Base-by-base conservation (phyloP, 495 filamentous ascomycete species). In the Pyrenopolyporus hunteri region DNA sequence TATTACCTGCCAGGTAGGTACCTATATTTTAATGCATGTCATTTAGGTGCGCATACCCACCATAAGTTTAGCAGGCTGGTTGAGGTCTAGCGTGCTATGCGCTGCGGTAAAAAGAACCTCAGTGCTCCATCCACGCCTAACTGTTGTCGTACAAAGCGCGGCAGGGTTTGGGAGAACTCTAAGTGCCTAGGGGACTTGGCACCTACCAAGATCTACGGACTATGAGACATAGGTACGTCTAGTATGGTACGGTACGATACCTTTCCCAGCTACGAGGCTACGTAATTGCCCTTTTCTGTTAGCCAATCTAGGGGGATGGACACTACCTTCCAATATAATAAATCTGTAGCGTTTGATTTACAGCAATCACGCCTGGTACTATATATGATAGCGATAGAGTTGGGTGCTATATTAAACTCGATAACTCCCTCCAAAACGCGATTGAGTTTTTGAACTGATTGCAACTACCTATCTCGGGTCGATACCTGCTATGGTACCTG, bases 11-110 rank as follows among this genome's bases (percentile, higher is more conserved):
- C n/a, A n/a, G n/a, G n/a, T n/a, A n/a, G n/a, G n/a, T n/a, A n/a
- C n/a, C n/a, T n/a, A 56, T 65, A 49, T 59, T 65, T 65, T 56
- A 56, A 65, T 65, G 62, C 62, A 59, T 59, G 62, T 65, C 62
- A 65, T 65, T 48, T 64, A 44, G 56, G 62, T 59, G 50, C 50
- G 55, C 50, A 59, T 55, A 20, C 62, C 55, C 46, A 32, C 37
- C 54, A 59, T 29, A 23, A 50, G 54, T 59, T 55, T 59, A 64
- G 61, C n/a, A n/a, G n/a, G n/a, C n/a, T n/a, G n/a, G n/a, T n/a
- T 45, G 35, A 48, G 49, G 55, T 59, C 35, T 58, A 58, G 60
- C 47, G 53, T 22, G 47, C 46, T 51, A 57, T n/a, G n/a, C n/a
- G n/a, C n/a, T n/a, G n/a, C n/a, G n/a, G n/a, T n/a, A n/a, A n/a